These are phyloP conservation scores for Coemansia sp. DNA, from an alignment of 192 early-diverging fungal genomes.

Conservation along the genomic window DNA sequence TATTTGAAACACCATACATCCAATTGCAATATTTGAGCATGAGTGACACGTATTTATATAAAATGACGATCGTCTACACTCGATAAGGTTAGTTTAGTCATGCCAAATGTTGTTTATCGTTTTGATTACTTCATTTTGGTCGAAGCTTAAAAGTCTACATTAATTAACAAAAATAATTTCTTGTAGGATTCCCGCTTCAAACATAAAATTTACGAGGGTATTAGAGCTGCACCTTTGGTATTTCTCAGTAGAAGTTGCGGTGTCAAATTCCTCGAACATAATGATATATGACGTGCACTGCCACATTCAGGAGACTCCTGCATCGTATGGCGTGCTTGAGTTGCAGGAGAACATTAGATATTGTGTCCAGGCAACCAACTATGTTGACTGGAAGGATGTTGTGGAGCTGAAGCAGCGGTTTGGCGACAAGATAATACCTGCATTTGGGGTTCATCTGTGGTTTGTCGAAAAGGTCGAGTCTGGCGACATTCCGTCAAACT, in stretches of 20 bases:
- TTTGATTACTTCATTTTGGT: not conserved
- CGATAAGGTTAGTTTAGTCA: too few species aligned
- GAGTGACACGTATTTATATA: too few species aligned
- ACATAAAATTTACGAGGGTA: constrained; percentile 14
- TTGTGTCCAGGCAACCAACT: constrained; percentile 44
- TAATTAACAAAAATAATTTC: not conserved
- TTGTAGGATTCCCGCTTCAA: constrained; percentile 43
- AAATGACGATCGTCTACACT: too few species aligned
- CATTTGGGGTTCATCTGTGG: constrained; percentile 53
- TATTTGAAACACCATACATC: too few species aligned
- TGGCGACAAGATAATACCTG: constrained; percentile 21
- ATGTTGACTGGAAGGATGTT: constrained; percentile 39
- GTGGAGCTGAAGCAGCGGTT: constrained; percentile 16
- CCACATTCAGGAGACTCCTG: constrained; percentile 49
- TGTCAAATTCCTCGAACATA: constrained; percentile 18
- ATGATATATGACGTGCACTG: constrained; percentile 41
- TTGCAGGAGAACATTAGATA: constrained; percentile 1
- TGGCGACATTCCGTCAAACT: constrained; percentile 28
- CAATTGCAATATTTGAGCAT: too few species aligned
- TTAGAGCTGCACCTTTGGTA: constrained; percentile 29
- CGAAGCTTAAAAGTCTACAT: constrained; percentile 14
- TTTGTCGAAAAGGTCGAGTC: constrained; percentile 34
- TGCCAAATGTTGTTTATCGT: not conserved
- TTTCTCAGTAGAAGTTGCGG: constrained; percentile 20
- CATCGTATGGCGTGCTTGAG: not conserved